Evolutionary conservation across 176 grass and related monocot genomes (phyloP).

Genomic region (Oryza nivara): DNA sequence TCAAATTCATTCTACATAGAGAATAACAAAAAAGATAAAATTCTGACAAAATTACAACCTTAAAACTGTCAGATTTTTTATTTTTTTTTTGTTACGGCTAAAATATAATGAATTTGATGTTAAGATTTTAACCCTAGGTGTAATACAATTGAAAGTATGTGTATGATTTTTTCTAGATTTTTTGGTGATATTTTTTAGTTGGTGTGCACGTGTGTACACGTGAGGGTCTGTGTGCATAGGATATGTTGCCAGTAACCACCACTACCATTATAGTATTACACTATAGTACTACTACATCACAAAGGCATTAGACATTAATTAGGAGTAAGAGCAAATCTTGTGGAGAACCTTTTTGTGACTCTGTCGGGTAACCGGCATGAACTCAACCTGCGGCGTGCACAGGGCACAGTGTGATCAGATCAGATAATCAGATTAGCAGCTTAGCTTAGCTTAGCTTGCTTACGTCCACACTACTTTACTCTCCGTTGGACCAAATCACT

Average conservation of each 20-base stretch:
- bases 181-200: no score
- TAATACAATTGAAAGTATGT: no score
- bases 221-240: no score
- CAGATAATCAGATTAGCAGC: neutral
- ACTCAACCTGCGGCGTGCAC: neutral
- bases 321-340: neutral
- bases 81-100: no score
- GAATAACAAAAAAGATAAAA: no score
- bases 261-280: neutral
- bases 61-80: no score
- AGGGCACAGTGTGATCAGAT: neutral
- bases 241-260: neutral
- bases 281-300: neutral
- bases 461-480: slow-evolving; percentile 20
- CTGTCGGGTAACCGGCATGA: neutral
- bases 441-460: neutral
- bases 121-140: no score
- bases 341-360: neutral
- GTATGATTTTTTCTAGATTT: no score
- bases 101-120: no score
- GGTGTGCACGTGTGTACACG: no score
- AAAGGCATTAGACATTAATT: neutral
- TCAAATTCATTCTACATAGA: no score
- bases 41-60: no score
- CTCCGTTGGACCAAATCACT: neutral